Evolutionary conservation across 2,329 filamentous ascomycete genomes (phyloP).

Genomic region (Parascedosporium putredinis): DNA sequence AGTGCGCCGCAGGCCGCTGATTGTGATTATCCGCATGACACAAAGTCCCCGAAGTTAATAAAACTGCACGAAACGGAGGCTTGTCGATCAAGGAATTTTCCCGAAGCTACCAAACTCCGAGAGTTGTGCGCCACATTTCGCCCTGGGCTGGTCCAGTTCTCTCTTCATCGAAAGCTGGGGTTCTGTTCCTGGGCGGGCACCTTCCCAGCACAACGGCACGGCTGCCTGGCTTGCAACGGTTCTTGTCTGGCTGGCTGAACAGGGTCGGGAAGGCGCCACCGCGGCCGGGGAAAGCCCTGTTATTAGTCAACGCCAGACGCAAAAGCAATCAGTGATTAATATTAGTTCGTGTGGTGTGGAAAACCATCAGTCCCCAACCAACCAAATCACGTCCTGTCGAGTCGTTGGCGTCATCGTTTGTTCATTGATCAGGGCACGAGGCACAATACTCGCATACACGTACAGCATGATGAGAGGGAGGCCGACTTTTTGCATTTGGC

Average conservation of each 20-base stretch:
- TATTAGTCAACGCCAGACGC: too few relatives aligned
- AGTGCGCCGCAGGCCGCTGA: not conserved
- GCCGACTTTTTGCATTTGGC: not conserved
- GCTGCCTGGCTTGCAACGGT: too few relatives aligned
- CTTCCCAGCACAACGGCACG: too few relatives aligned
- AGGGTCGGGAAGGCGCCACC: not conserved
- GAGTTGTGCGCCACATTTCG: not conserved
- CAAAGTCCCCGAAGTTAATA: not conserved
- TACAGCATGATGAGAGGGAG: not conserved
- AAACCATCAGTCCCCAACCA: too few relatives aligned
- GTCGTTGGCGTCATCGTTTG: not conserved
- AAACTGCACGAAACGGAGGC: not conserved
- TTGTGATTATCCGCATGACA: slow-evolving; percentile 2
- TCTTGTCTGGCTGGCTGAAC: too few relatives aligned
- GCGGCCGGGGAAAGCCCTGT: not conserved
- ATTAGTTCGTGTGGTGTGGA: too few relatives aligned
- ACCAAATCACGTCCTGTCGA: too few relatives aligned
- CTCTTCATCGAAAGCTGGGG: too few relatives aligned
- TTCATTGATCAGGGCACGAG: not conserved
- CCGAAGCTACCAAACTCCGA: not conserved
- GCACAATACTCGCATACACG: not conserved
- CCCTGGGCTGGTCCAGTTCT: too few relatives aligned
- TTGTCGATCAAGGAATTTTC: not conserved
- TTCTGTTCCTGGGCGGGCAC: too few relatives aligned
- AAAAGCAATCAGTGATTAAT: too few relatives aligned